Evolutionary conservation across 2,329 filamentous ascomycete species (phyloP).

Genomic region (Aspergillus oerlinghausenensis): DNA sequence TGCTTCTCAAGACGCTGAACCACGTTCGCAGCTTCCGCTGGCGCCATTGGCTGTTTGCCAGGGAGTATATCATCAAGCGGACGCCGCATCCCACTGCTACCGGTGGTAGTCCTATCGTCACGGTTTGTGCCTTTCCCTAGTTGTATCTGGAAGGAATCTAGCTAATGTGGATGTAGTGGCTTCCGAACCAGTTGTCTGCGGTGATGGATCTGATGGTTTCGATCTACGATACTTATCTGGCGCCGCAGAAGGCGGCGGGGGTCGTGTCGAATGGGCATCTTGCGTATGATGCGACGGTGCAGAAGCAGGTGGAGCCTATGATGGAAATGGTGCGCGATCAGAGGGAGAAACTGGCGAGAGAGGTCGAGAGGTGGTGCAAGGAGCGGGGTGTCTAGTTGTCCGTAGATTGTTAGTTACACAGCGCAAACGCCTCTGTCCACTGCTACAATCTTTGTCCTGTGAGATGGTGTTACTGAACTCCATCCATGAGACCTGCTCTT

Average conservation of each 20-base stretch:
- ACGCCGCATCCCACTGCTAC: constrained; percentile 46
- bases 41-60: constrained; percentile 47
- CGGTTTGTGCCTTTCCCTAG: constrained; percentile 25
- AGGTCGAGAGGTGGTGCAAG: constrained; percentile 44
- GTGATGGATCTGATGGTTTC: constrained; percentile 48
- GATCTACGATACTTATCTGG: constrained; percentile 39
- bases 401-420: background rate
- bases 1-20: constrained; percentile 44
- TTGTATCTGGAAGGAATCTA: background rate
- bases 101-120: constrained; percentile 46
- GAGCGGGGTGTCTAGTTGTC: constrained; percentile 38
- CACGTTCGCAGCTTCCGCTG: constrained; percentile 48
- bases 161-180: constrained; percentile 32
- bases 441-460: background rate
- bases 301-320: constrained; percentile 37
- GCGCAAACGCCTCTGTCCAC: too few species aligned
- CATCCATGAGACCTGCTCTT: background rate
- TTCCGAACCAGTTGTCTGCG: constrained; percentile 45
- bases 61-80: constrained; percentile 46
- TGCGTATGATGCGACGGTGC: constrained; percentile 19
- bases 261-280: constrained; percentile 19
- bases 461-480: too few species aligned
- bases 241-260: constrained; percentile 24
- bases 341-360: constrained; percentile 30
- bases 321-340: constrained; percentile 34